phyloP scores from a whole-genome alignment of 148 eudicot species.

The Arbutus unedo region DNA sequence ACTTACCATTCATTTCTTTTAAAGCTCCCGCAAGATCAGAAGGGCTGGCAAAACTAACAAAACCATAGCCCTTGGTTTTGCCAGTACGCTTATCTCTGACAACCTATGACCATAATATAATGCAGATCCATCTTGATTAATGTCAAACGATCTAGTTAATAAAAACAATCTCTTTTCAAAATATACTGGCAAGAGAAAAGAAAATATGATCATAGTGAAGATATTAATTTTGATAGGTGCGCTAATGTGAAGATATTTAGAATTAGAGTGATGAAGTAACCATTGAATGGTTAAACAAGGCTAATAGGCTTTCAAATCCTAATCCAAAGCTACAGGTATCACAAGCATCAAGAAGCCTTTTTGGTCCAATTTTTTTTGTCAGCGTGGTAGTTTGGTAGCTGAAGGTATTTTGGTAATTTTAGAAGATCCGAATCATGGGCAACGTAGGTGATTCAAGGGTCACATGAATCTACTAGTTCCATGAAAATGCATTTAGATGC shows the following conservation, averaged over 20 bases:
- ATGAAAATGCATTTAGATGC: too few relatives aligned
- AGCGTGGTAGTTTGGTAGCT: too few relatives aligned
- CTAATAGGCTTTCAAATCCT: too few relatives aligned
- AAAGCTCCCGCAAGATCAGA: conserved; percentile 71
- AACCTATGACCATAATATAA: conserved; percentile 42
- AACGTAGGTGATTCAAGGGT: too few relatives aligned
- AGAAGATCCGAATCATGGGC: too few relatives aligned
- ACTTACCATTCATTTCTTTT: conserved; percentile 89
- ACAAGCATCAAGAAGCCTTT: too few relatives aligned
- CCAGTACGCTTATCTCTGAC: conserved; percentile 91
- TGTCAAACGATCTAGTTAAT: neutral
- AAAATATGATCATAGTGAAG: neutral
- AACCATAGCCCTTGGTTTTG: conserved; percentile 91
- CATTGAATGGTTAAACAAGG: too few relatives aligned
- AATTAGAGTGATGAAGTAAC: too few relatives aligned
- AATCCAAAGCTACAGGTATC: too few relatives aligned
- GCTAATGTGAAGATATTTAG: neutral
- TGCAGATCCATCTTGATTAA: neutral
- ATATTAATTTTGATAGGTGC: neutral
- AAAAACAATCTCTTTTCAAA: neutral
- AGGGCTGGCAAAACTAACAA: conserved; percentile 86
- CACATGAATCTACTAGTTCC: too few relatives aligned
- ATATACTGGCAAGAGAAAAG: neutral
- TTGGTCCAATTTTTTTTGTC: too few relatives aligned
- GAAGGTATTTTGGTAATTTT: too few relatives aligned